Base-by-base conservation (phyloP, 768 basidiomycete genomes). In the Hericium coralloides region DNA sequence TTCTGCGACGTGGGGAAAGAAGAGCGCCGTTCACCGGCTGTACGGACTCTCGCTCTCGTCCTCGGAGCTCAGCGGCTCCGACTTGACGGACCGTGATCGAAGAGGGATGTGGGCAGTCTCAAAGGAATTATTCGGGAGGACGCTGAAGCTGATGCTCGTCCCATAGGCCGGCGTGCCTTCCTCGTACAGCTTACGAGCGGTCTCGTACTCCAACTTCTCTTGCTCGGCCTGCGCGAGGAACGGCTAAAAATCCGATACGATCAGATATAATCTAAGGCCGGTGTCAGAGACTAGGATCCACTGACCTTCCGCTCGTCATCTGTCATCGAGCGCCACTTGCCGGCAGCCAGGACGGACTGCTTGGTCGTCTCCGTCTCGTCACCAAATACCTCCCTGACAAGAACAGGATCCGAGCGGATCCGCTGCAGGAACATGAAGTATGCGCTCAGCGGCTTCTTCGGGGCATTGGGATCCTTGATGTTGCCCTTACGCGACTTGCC, bases 401-500 rank as follows among this genome's bases (percentile, higher is more conserved):
- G 72, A 38, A 75, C 74, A 2, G 83, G 80, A 65, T 89, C 84
- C 54, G 89, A 85, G 59, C 94, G 79, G 63, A 97, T 97, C 48
- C 86, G 83, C 69, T 94, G 92, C 61, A 95, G 70, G 76, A 94
- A 97, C 85, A 95, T 89, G 62, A 97, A 95, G 66, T 95, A 97
- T 0, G 94, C 92, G 67, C 84, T 87, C 47, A 95, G 81, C 6
- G 94, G 94, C 67, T 95, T 95, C 83, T 93, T 95, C 3, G 94
- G 94, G 8, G 92, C 94, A 67, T 97, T 95, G 37, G 93, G 93
- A 68, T 97, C 93, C 74, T 95, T 95, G 72, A 97, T 89, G 69
- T 97, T 97, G 63, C 87, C 87, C 79, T 88, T 91, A 60, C 92
- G 80, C 39, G 89, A 93, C 71, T 92, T 93, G 60, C 94, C 94